phyloP scores from a whole-genome alignment of 139 green algal species.

The Dunaliella primolecta region DNA sequence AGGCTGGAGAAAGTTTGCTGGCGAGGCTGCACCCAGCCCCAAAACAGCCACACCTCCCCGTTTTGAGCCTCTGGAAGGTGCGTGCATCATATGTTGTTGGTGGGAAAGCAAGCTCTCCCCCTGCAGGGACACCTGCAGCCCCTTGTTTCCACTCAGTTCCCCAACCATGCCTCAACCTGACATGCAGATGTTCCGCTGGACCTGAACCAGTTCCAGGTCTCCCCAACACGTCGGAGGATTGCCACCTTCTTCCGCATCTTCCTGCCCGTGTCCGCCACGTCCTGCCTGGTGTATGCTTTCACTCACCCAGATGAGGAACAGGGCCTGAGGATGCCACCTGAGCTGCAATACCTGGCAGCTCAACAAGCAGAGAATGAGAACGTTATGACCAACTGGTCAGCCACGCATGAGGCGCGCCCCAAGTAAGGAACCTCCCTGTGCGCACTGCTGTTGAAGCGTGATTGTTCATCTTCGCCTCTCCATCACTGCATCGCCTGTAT shows the following conservation, averaged over 20 bases:
- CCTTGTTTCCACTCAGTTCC: too few species aligned
- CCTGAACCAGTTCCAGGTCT: not conserved
- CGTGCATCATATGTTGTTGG: too few species aligned
- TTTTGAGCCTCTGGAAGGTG: too few species aligned
- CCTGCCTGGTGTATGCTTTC: constrained; percentile 28
- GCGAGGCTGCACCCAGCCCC: too few species aligned
- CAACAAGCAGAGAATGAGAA: constrained; percentile 38
- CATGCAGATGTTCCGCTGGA: not conserved
- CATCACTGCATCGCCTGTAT: too few species aligned
- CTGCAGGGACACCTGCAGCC: too few species aligned
- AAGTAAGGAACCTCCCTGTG: constrained; percentile 45
- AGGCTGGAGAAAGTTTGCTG: too few species aligned
- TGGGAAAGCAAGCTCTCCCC: too few species aligned
- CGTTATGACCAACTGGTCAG: constrained; percentile 84
- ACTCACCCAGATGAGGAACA: constrained; percentile 36
- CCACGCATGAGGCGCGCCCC: constrained; percentile 76
- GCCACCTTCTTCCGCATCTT: constrained; percentile 28
- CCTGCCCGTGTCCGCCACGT: constrained; percentile 29
- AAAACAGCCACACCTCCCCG: too few species aligned
- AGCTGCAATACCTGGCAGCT: constrained; percentile 38
- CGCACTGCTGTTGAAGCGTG: too few species aligned
- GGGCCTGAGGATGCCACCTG: constrained; percentile 28
- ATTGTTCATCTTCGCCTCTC: too few species aligned
- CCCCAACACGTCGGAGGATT: not conserved
- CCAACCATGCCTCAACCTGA: not conserved